These are phyloP conservation scores for Lentinus tigrinus DNA, from an alignment of 768 basidiomycete genomes.

Conservation along the genomic window DNA sequence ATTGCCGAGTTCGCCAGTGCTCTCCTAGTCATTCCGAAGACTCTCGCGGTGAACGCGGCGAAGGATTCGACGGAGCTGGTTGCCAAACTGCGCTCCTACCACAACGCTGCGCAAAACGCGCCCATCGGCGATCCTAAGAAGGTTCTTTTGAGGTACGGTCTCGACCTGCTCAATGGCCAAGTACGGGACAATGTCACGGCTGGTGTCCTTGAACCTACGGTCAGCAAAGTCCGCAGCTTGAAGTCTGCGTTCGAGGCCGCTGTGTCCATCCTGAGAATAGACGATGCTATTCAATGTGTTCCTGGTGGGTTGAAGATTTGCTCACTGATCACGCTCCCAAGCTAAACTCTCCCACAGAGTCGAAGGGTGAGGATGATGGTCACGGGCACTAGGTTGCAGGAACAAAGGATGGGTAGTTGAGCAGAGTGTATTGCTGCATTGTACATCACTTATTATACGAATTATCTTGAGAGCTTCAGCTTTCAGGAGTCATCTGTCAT, in stretches of 20 bases:
- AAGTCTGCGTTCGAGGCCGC: constrained; percentile 98
- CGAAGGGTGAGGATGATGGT: constrained; percentile 67
- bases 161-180: constrained; percentile 92
- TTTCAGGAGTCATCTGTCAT: neutral
- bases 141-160: constrained; percentile 84
- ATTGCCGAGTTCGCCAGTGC: constrained; percentile 98
- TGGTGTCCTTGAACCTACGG: constrained; percentile 93
- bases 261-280: constrained; percentile 90
- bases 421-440: constrained; percentile 8
- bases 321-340: neutral
- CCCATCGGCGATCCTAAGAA: constrained; percentile 90
- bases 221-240: constrained; percentile 95
- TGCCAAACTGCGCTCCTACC: constrained; percentile 94
- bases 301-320: constrained; percentile 56
- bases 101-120: constrained; percentile 94
- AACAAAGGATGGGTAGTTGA: constrained; percentile 8
- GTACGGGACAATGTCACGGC: constrained; percentile 93
- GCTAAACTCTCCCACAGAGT: constrained; percentile 47
- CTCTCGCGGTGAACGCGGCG: constrained; percentile 94
- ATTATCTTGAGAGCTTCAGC: constrained; percentile 4
- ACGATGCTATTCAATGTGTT: constrained; percentile 91
- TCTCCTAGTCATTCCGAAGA: constrained; percentile 93
- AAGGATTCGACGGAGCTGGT: constrained; percentile 98
- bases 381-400: constrained; percentile 63
- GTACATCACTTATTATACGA: constrained; percentile 15